These are phyloP conservation scores for Echium plantagineum DNA, from an alignment of 257 asterid genomes.

Conservation along the genomic window DNA sequence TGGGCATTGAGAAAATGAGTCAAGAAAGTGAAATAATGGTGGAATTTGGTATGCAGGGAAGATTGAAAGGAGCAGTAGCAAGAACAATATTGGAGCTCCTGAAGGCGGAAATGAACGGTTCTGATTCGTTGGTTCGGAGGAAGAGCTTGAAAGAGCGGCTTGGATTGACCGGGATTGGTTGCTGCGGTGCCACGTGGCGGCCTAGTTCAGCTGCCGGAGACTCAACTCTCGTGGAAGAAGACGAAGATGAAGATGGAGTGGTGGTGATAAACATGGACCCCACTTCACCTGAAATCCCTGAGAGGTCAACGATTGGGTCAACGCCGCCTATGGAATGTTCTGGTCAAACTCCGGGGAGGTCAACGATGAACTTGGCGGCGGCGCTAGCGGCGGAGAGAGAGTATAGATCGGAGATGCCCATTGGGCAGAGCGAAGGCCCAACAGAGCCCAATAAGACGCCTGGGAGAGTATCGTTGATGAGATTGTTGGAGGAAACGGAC, in stretches of 20 bases:
- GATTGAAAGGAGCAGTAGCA: neutral
- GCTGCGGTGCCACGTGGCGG: neutral
- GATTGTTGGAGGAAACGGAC: slow-evolving; percentile 67
- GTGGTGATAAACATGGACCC: neutral
- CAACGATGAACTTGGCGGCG: slow-evolving; percentile 72
- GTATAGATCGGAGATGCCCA: slow-evolving; percentile 36
- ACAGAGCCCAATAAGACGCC: slow-evolving; percentile 22
- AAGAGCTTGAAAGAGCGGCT: slow-evolving; percentile 1
- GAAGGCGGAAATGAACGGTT: neutral
- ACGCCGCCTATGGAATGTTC: slow-evolving; percentile 13
- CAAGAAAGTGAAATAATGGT: neutral
- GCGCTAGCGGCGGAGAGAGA: slow-evolving; percentile 81
- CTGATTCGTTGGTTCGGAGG: neutral
- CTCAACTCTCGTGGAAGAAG: neutral
- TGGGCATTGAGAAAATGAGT: neutral
- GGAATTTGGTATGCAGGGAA: neutral
- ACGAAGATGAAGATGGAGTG: neutral
- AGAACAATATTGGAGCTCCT: neutral
- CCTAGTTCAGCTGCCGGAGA: neutral
- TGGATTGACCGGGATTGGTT: neutral
- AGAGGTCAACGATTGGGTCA: neutral
- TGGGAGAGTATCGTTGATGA: slow-evolving; percentile 71
- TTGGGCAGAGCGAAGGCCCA: slow-evolving; percentile 10
- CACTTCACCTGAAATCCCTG: neutral
- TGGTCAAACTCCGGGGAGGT: slow-evolving; percentile 20